Base-by-base conservation (phyloP, 2,329 filamentous ascomycete genomes). In the Calonectria ilicicola region DNA sequence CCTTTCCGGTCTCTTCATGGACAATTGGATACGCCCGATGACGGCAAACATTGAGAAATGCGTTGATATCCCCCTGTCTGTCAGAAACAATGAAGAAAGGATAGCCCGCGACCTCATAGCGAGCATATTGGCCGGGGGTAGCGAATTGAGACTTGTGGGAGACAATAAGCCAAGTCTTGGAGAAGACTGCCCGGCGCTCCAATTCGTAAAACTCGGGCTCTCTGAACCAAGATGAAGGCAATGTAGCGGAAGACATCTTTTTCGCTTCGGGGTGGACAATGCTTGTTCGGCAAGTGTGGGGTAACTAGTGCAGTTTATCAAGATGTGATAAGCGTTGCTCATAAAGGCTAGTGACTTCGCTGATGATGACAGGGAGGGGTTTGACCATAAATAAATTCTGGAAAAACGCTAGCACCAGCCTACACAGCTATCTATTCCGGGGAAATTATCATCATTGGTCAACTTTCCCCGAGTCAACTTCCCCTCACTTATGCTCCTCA, bases 121-220 rank as follows among this genome's bases (percentile, higher is more conserved):
- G 65, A 4, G 65, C 65, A 27, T 67, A 67, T 40, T 60, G 65
- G 17, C 65, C 65, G 21, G 65, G 51, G 27, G 65, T 67, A 15
- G 49, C 65, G 15, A 67, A 67, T 21, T 67, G 65, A 38, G 51
- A 67, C 51, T 67, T 67, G 65, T 67, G 65, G 17, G 65, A 67
- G 10, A 67, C 65, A 47, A 60, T 47, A 7, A 67, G 38, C 65
- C 65, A 67, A 5, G 27, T 67, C 40, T 67, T 67, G 49, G 65
- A 67, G 29, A 67, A 67, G 38, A 67, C 27, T 27, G 65, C 65
- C 17, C 65, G 65, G 27, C 65, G 65, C n/a, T 67, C 65, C 40
- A 67, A 38, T n/a, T 67, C 65, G 27, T 67, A 67, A 38, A 67
- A 67, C 27, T 67, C 49, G 5, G 65, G 65, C 49, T 67, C 65